Base-by-base conservation (phyloP, 257 asterid genomes). In the Solanum chmielewskii region DNA sequence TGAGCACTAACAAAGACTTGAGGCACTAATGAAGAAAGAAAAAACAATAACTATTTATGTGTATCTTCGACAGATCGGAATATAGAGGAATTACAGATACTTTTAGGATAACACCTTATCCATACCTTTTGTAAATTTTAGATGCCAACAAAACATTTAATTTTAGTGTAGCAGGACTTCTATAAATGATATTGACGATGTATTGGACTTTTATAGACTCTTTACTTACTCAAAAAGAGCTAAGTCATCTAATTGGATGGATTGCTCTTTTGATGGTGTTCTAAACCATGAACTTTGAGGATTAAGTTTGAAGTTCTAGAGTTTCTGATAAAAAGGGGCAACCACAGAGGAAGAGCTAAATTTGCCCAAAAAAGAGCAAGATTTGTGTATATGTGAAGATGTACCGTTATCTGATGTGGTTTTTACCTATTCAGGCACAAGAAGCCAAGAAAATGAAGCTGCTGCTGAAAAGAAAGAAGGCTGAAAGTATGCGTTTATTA, bases 401-500 rank as follows among this genome's bases (percentile, higher is more conserved):
- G 27, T 86, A 62, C 44, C 13, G 64, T 45, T 37, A 33, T 73
- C 71, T 84, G 45, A 88, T 73, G 75, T 60, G 85, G 49, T 23
- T 11, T 18, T 42, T 83, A 64, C 70, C 49, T 85, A 80, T 90
- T 47, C 89, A 97, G 99, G 98, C 99, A 88, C 97, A 95, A 92
- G 98, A 93, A 94, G 99, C 98, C 88, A 93, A 92, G 85, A 88
- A 66, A 11, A 83, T 88, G 90, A 90, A 92, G 69, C 92, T 86
- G 85, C 11, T 93, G 92, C 92, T 25, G 86, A 97, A 94, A 95
- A 92, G 98, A 89, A 88, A 21, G 92, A 95, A 91, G 90, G 95
- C 97, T 81, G 99, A 96, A 94, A 91, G 88, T 85, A 68, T 92
- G 94, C 99, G 99, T 29, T 47, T 94, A 86, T 81, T 92, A 89